Conservation (phyloP, 2,329 filamentous ascomycete species). For the Trichoderma koningiopsis region DNA sequence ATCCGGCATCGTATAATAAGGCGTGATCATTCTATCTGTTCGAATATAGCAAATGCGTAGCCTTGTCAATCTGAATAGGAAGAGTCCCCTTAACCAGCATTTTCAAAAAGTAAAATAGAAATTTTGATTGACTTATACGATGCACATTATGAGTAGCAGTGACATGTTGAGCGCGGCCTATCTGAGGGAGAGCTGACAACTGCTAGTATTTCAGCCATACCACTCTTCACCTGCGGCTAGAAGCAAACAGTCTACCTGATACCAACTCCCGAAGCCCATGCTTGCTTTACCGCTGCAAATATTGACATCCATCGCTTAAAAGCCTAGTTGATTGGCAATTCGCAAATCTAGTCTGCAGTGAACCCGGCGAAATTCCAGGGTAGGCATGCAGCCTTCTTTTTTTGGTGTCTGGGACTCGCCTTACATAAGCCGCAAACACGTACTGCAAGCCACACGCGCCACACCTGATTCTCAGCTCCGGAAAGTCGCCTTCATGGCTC, state of each 20-base stretch:
- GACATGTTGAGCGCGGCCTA: no score
- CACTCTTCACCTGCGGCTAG: not conserved
- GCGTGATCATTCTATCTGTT: not conserved
- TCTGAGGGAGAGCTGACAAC: not conserved
- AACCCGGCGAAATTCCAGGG: not conserved
- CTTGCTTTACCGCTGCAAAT: not conserved
- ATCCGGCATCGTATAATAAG: not conserved
- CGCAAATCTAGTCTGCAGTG: not conserved
- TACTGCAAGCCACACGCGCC: slow-evolving; percentile 18
- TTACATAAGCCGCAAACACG: slow-evolving; percentile 22
- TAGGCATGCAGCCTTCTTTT: not conserved
- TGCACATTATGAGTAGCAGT: no score
- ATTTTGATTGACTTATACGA: no score
- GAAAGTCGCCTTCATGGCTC: slow-evolving; percentile 16
- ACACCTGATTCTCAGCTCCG: slow-evolving; percentile 16
- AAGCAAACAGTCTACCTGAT: not conserved
- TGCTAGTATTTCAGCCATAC: not conserved
- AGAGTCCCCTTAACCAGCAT: no score
- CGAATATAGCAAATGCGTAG: not conserved
- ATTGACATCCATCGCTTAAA: not conserved
- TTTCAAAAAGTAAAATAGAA: no score
- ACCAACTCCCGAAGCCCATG: not conserved
- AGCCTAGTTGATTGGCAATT: not conserved
- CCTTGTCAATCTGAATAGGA: no score
- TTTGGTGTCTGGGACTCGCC: not conserved